These are phyloP conservation scores for Alternaria viburni DNA, from an alignment of 2,329 filamentous ascomycete genomes.

Conservation along the genomic window DNA sequence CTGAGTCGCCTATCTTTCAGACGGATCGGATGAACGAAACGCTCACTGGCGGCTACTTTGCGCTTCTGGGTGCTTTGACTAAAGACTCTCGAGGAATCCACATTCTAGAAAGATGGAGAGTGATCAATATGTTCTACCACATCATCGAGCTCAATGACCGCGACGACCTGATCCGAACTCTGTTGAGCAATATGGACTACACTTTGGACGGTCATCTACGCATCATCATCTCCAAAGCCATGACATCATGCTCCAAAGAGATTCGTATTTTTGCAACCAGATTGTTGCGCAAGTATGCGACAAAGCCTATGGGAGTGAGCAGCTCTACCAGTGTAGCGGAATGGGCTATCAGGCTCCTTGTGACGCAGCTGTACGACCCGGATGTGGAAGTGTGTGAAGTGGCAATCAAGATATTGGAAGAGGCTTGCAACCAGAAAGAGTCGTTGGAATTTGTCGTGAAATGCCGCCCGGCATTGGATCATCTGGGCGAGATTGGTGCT, in stretches of 20 bases:
- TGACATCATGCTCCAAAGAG: constrained; percentile 88
- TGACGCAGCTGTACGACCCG: constrained; percentile 97
- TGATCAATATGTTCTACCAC: constrained; percentile 99
- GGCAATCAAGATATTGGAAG: constrained; percentile 95
- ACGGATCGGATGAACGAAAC: constrained; percentile 83
- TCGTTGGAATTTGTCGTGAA: constrained; percentile 96
- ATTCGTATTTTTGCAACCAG: constrained; percentile 91
- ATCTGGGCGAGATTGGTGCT: constrained; percentile 94
- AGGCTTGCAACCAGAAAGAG: constrained; percentile 90
- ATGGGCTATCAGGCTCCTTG: constrained; percentile 95
- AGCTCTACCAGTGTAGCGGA: constrained; percentile 71
- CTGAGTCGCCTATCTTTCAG: constrained; percentile 87
- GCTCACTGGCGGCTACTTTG: constrained; percentile 90
- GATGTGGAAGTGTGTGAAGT: constrained; percentile 96
- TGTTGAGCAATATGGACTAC: constrained; percentile 93
- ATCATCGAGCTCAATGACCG: constrained; percentile 91
- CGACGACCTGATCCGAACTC: constrained; percentile 86
- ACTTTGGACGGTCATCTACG: constrained; percentile 82
- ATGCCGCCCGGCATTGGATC: constrained; percentile 91
- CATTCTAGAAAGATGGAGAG: constrained; percentile 94
- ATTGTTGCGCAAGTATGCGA: constrained; percentile 84
- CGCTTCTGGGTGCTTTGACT: constrained; percentile 86
- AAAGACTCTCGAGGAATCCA: constrained; percentile 81
- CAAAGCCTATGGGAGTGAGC: constrained; percentile 56
- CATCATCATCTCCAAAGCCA: constrained; percentile 89